phyloP scores from a whole-genome alignment of 371 early-diverging fungal species.

The Gilbertella persicaria region DNA sequence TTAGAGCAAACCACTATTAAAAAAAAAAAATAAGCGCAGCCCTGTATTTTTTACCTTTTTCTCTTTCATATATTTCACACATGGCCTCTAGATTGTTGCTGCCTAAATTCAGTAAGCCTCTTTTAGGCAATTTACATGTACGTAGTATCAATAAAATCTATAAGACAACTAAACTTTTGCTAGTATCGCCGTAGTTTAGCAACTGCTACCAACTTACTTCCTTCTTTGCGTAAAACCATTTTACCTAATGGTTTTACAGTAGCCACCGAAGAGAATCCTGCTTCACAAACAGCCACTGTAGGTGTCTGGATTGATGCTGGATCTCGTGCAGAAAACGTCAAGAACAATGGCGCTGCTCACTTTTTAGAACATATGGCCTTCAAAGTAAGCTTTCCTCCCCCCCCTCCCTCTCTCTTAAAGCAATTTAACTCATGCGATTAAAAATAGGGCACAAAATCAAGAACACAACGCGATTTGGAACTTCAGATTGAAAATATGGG shows the following conservation, averaged over 20 bases:
- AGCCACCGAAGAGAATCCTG: constrained; percentile 93
- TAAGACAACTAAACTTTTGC: background rate
- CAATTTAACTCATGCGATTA: constrained; percentile 60
- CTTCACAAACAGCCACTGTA: constrained; percentile 94
- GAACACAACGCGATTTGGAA: constrained; percentile 85
- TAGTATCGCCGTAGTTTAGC: constrained; percentile 63
- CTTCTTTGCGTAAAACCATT: constrained; percentile 75
- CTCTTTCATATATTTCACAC: no score
- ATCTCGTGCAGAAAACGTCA: constrained; percentile 85
- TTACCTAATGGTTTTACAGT: constrained; percentile 94
- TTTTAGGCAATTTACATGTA: no score
- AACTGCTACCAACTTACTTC: constrained; percentile 51
- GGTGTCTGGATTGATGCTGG: constrained; percentile 99
- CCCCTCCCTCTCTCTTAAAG: no score
- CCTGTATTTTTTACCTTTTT: no score
- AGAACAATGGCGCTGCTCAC: constrained; percentile 96
- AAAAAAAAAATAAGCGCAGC: no score
- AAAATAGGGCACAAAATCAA: constrained; percentile 76
- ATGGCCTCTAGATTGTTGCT: no score
- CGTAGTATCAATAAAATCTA: no score
- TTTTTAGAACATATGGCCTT: constrained; percentile 99
- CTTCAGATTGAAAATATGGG: constrained; percentile 96
- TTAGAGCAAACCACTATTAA: no score
- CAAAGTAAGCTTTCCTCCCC: constrained; percentile 88
- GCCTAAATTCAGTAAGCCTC: no score